Evolutionary conservation across 306 rosid genomes (phyloP).

Genomic region (Glycine latifolia): DNA sequence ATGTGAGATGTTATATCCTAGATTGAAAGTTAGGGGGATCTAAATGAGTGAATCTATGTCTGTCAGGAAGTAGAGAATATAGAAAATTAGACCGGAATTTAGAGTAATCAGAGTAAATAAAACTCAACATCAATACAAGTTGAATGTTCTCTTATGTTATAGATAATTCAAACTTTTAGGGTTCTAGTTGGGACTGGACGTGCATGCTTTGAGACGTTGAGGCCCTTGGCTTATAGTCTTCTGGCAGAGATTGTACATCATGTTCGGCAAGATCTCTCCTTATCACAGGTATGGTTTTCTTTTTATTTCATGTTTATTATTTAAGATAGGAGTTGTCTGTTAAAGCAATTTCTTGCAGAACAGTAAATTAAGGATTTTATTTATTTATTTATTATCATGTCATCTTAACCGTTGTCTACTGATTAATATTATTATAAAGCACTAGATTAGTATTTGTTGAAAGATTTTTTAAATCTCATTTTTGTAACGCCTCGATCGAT

Average conservation of each 20-base stretch:
- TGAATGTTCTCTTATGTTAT: conserved; percentile 43
- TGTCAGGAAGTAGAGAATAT: conserved; percentile 29
- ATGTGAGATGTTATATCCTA: conserved; percentile 19
- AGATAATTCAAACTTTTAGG: conserved; percentile 56
- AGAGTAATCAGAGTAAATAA: not conserved
- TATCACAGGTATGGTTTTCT: conserved; percentile 72
- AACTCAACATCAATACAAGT: conserved; percentile 11
- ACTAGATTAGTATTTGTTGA: not conserved
- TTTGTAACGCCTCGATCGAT: too few species aligned
- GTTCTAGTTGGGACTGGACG: conserved; percentile 96
- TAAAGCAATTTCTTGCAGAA: conserved; percentile 14
- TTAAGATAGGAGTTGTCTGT: conserved; percentile 35
- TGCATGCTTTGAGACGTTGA: conserved; percentile 96
- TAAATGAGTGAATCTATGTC: conserved; percentile 27
- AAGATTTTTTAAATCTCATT: not conserved
- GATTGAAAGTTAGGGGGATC: conserved; percentile 9
- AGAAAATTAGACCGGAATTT: conserved; percentile 10
- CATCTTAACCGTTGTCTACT: not conserved
- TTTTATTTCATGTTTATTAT: conserved; percentile 4
- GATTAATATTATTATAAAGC: conserved; percentile 5
- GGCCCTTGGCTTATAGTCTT: conserved; percentile 97
- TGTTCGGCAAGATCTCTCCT: conserved; percentile 90
- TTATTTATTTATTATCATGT: not conserved
- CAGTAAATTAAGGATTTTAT: conserved; percentile 5
- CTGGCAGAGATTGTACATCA: conserved; percentile 99